Percentiles rank a stretch among this genome's conserved stretches.
Conservation (phyloP, 2,329 filamentous ascomycete species). For the Fusarium begoniae region DNA sequence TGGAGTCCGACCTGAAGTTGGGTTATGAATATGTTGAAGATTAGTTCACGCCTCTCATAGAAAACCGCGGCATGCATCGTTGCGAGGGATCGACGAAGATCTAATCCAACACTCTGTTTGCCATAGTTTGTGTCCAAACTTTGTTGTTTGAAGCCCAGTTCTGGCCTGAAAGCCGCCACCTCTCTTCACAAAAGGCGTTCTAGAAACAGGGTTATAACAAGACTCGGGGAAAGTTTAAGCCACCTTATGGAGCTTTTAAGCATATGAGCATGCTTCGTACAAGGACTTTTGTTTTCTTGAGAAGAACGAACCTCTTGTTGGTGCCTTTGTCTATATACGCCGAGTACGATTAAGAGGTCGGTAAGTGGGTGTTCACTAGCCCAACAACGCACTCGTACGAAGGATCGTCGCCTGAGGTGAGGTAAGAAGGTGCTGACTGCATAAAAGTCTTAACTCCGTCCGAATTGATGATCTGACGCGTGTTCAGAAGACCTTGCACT, state of each 20-base stretch:
- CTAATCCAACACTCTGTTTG: not conserved
- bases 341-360: not conserved
- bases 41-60: not conserved
- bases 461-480: not conserved
- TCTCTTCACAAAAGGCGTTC: not conserved
- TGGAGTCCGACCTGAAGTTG: not conserved
- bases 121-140: not conserved
- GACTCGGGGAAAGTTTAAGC: not conserved
- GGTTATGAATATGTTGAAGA: not conserved
- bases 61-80: not conserved
- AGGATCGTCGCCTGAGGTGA: not conserved
- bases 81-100: not conserved
- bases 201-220: not conserved
- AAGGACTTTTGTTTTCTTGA: not conserved
- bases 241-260: not conserved
- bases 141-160: not conserved
- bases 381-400: not conserved
- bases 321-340: not conserved
- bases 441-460: not conserved
- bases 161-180: not conserved
- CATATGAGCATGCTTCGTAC: not conserved
- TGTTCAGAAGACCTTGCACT: not conserved
- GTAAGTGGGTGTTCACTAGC: not conserved
- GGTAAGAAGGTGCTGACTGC: not conserved
- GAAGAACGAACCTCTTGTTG: not conserved